phyloP scores from a whole-genome alignment of 768 basidiomycete genomes.

The Nevesoporus exiguus region DNA sequence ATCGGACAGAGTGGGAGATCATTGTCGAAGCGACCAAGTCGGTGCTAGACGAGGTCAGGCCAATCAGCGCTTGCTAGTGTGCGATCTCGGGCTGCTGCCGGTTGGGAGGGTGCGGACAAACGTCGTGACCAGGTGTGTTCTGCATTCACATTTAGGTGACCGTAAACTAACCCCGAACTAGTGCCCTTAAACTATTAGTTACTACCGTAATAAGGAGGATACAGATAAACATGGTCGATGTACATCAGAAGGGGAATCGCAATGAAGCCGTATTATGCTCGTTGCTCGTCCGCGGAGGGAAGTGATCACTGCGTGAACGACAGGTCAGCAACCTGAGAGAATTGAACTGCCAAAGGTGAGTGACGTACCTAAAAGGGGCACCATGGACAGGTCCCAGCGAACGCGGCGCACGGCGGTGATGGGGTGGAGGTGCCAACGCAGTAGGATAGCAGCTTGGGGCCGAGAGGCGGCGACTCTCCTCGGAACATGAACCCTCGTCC shows the following conservation, averaged over 20 bases:
- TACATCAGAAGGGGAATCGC: conserved; percentile 29
- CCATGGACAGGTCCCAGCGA: conserved; percentile 9
- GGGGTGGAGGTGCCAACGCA: conserved; percentile 28
- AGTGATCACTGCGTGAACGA: conserved; percentile 14
- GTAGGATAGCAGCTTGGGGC: conserved; percentile 13
- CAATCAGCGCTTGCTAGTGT: conserved; percentile 1
- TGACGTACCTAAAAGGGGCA: conserved; percentile 15
- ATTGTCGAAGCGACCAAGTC: conserved; percentile 83
- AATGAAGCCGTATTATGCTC: conserved; percentile 15
- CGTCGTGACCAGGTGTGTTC: conserved; percentile 16
- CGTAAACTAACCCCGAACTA: conserved; percentile 19
- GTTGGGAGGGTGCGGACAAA: neutral
- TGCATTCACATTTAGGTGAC: neutral
- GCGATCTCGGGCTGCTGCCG: neutral
- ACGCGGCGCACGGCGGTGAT: conserved; percentile 25
- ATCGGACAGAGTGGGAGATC: conserved; percentile 81
- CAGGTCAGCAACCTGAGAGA: neutral
- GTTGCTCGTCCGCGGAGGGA: conserved; percentile 13
- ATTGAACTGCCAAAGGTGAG: neutral
- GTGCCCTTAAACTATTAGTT: conserved; percentile 19
- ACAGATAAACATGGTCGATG: conserved; percentile 4
- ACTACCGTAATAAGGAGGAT: conserved; percentile 3
- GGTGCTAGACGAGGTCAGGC: conserved; percentile 55
- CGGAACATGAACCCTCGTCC: conserved; percentile 20
- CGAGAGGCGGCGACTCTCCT: conserved; percentile 16